phyloP scores from a whole-genome alignment of 139 green algal species.

The Nannochloris sp. region DNA sequence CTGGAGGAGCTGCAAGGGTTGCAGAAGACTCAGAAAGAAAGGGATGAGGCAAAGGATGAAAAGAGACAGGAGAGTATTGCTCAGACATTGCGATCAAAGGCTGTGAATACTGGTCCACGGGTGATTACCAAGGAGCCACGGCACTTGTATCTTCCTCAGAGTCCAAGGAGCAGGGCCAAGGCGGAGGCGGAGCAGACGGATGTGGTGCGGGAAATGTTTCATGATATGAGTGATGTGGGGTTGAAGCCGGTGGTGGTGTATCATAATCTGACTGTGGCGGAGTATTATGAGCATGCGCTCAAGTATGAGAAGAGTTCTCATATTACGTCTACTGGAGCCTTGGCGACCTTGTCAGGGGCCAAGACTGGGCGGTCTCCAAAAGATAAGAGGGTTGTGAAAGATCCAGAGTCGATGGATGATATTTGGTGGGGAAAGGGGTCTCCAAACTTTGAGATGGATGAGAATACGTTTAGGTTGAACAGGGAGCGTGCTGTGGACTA shows the following conservation, averaged over 20 bases:
- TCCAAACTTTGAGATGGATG: constrained; percentile 79
- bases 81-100: constrained; percentile 14
- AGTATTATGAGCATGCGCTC: constrained; percentile 47
- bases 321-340: constrained; percentile 55
- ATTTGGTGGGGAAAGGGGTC: constrained; percentile 74
- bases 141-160: constrained; percentile 31
- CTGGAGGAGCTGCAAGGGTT: constrained; percentile 25
- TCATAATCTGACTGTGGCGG: constrained; percentile 56
- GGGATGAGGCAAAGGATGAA: not conserved
- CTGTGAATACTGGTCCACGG: constrained; percentile 13
- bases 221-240: constrained; percentile 49
- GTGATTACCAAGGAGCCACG: constrained; percentile 20
- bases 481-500: constrained; percentile 79
- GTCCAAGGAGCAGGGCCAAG: constrained; percentile 13
- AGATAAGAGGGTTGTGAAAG: constrained; percentile 90
- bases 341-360: constrained; percentile 67
- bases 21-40: constrained; percentile 30
- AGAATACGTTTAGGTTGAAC: constrained; percentile 73
- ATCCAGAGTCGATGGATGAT: constrained; percentile 55
- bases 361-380: constrained; percentile 84
- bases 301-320: constrained; percentile 61
- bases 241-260: constrained; percentile 66
- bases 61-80: constrained; percentile 11
- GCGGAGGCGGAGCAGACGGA: constrained; percentile 26
- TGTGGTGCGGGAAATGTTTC: constrained; percentile 29